Base-by-base conservation (phyloP, 164 flowering plant species). In the Pachysandra terminalis region DNA sequence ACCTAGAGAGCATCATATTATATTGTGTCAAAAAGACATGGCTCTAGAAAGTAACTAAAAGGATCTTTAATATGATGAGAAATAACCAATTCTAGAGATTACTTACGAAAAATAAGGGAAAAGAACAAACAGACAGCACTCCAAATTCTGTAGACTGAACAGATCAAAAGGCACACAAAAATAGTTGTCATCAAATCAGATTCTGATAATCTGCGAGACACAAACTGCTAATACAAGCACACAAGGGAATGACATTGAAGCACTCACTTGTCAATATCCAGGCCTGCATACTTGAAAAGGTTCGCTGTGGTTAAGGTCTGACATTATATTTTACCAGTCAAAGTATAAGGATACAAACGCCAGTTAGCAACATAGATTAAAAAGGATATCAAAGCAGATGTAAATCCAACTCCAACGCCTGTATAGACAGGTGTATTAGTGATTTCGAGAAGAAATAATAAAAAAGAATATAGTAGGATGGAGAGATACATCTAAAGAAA, bases 341-440 rank as follows among this genome's bases (percentile, higher is more conserved):
- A 53, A 56, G 56, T 35, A 3, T 32, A 64, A 23, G 45, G 41
- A 26, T 19, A 58, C 41, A 32, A 15, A 53, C 14, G 27, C 41
- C 25, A 54, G 59, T 52, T 10, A 58, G 21, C 68, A 71, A 45
- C n/a, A 37, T 16, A 63, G 66, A 59, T n/a, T 66, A 27, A 41
- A 74, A 85, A 96, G 99, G 99, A 96, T 96, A 96, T 93, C 79
- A 96, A 75, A 73, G 99, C 97, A 73, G 99, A 90, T 49, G 78
- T 90, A 78, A 96, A 96, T 77, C 99, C 99, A 80, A 90, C 99
- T 72, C 95, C 98, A 81, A 96, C 97, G 65, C 99, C 99, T 96
- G 91, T 32, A 66, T 28, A 79, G 26, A 21, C 37, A 71, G 5
- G 63, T 28, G 7, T 5, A 59, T 75, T 59, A 73, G 70, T 16